Conservation (phyloP, 192 early-diverging fungal species). For the Backusella tuberculispora region DNA sequence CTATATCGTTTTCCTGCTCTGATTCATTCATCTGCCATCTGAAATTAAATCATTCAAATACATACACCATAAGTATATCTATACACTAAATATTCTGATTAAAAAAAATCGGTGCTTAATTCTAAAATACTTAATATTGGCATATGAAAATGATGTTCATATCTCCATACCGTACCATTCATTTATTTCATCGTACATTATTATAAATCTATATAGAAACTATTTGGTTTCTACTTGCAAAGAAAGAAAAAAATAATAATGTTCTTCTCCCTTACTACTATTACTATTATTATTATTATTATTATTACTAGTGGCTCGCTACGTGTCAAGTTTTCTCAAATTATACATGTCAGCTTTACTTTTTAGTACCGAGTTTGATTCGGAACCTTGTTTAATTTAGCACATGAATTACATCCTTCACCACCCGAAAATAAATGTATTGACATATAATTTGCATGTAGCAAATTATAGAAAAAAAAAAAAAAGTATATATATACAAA, state of each 20-base stretch:
- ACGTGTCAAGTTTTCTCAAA: too few relatives aligned
- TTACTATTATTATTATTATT: background rate
- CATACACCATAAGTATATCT: background rate
- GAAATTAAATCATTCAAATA: too few relatives aligned
- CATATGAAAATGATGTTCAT: slow-evolving; percentile 3
- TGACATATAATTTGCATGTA: background rate
- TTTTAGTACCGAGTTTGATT: background rate
- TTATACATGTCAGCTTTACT: background rate
- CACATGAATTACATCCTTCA: background rate
- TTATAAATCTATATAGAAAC: too few relatives aligned
- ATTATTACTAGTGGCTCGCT: background rate
- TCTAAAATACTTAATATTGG: background rate
- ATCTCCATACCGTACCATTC: background rate
- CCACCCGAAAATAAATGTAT: too few relatives aligned
- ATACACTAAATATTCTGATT: background rate
- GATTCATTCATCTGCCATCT: too few relatives aligned
- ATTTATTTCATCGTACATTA: too few relatives aligned
- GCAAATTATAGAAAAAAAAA: background rate
- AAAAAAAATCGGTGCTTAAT: background rate
- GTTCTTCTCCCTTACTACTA: background rate
- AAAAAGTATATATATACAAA: too few relatives aligned
- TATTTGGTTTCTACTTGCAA: too few relatives aligned
- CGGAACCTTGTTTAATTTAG: slow-evolving; percentile 7
- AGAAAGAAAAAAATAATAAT: too few relatives aligned
- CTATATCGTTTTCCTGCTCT: too few relatives aligned